These are phyloP conservation scores for Beauveria bassiana DNA, from an alignment of 2,329 filamentous ascomycete genomes.

Conservation along the genomic window DNA sequence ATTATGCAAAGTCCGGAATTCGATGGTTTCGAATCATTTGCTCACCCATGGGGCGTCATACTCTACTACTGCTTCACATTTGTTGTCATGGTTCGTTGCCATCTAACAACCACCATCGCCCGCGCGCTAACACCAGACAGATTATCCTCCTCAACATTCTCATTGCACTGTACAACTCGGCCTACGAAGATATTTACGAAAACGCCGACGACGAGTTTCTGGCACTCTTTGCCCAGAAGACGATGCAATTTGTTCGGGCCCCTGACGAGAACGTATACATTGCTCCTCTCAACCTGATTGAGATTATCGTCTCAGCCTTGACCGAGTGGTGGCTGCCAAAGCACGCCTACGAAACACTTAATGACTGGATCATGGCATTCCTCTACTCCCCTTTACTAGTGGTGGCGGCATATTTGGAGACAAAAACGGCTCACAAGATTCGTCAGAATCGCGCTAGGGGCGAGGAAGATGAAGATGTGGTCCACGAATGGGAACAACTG, in stretches of 20 bases:
- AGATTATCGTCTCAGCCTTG: constrained; percentile 69
- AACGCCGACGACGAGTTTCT: constrained; percentile 95
- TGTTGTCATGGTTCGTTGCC: constrained; percentile 70
- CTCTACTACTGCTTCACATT: constrained; percentile 98
- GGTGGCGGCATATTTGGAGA: constrained; percentile 67
- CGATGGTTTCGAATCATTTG: constrained; percentile 78
- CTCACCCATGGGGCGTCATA: constrained; percentile 85
- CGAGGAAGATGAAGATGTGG: constrained; percentile 80
- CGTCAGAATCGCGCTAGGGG: constrained; percentile 66
- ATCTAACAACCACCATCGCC: not conserved
- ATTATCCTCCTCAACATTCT: constrained; percentile 85
- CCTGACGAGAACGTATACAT: constrained; percentile 99
- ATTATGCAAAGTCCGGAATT: constrained; percentile 93
- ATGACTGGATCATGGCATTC: constrained; percentile 79
- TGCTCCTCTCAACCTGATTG: constrained; percentile 87
- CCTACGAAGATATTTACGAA: constrained; percentile 89
- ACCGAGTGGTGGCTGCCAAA: constrained; percentile 95
- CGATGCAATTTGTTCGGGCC: constrained; percentile 91
- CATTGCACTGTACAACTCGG: constrained; percentile 93
- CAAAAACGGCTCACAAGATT: constrained; percentile 57
- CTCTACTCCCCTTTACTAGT: constrained; percentile 81
- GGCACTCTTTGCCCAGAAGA: constrained; percentile 86
- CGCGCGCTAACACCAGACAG: constrained; percentile 20
- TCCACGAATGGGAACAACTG: constrained; percentile 92
- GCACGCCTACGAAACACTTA: constrained; percentile 66